These are phyloP conservation scores for Xylariomycetidae sp. DNA, from an alignment of 2,329 filamentous ascomycete genomes.

Conservation along the genomic window DNA sequence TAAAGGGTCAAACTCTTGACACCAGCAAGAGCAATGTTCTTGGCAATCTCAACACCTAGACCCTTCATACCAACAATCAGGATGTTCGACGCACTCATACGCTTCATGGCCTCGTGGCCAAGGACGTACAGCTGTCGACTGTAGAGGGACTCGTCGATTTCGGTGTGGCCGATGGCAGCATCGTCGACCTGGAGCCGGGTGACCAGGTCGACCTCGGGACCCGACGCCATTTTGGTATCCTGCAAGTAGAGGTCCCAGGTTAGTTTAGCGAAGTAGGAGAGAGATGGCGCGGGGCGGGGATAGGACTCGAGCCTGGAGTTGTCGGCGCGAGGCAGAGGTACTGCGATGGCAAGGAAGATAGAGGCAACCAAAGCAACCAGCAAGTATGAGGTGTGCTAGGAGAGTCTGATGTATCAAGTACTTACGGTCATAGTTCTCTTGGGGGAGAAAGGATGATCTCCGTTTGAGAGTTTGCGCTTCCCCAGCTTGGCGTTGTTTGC, in stretches of 20 bases:
- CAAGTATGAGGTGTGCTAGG: too few species aligned
- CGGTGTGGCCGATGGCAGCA: constrained; percentile 48
- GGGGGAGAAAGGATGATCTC: constrained; percentile 50
- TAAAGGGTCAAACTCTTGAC: constrained; percentile 95
- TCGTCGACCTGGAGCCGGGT: constrained; percentile 64
- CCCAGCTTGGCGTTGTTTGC: constrained; percentile 51
- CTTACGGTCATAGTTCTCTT: constrained; percentile 61
- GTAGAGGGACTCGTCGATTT: constrained; percentile 71
- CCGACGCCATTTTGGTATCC: constrained; percentile 44
- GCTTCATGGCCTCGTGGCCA: constrained; percentile 88
- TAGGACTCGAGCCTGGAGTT: neutral
- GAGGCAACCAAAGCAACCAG: too few species aligned
- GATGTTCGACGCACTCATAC: constrained; percentile 94
- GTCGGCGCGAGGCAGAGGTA: constrained; percentile 1
- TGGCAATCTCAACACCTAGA: constrained; percentile 94
- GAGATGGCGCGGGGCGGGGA: neutral
- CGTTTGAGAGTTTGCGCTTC: constrained; percentile 64
- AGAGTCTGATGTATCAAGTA: too few species aligned
- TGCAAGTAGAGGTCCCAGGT: constrained; percentile 21
- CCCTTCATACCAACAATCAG: constrained; percentile 89
- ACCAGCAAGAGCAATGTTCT: constrained; percentile 96
- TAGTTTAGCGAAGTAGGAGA: neutral
- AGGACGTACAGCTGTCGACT: constrained; percentile 69
- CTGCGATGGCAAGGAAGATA: constrained; percentile 3
- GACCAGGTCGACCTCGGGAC: constrained; percentile 55